A percentile compares a stretch with the other conserved stretches of the same genome.
phyloP scores from a whole-genome alignment of 2,329 filamentous ascomycete genomes.

The Epicoccum nigrum region DNA sequence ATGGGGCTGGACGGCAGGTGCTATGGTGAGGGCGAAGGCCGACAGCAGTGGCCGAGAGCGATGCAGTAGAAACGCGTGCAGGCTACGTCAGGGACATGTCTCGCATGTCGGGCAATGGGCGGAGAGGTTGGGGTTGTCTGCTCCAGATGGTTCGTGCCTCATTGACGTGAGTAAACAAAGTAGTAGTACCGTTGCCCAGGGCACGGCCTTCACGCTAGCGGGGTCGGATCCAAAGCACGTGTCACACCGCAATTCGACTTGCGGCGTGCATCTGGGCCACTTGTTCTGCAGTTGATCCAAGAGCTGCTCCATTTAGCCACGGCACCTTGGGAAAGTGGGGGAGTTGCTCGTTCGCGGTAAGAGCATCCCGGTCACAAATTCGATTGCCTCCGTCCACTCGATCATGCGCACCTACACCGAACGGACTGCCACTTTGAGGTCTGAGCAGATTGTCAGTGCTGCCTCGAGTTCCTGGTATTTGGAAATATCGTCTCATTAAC shows the following conservation, averaged over 20 bases:
- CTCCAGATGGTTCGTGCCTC: slow-evolving; percentile 20
- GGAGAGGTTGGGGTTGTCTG: slow-evolving; percentile 11
- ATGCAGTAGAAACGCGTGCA: slow-evolving; percentile 4
- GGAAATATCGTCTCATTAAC: background rate
- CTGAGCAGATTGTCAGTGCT: slow-evolving; percentile 7
- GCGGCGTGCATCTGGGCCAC: slow-evolving; percentile 6
- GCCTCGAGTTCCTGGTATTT: background rate
- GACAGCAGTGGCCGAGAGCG: background rate
- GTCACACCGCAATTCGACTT: slow-evolving; percentile 20
- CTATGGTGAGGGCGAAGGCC: slow-evolving; percentile 2
- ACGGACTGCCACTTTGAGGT: slow-evolving; percentile 3
- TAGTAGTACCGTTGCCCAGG: slow-evolving; percentile 8
- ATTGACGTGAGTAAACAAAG: slow-evolving; percentile 14
- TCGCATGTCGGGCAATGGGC: slow-evolving; percentile 14
- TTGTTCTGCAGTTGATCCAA: slow-evolving; percentile 6
- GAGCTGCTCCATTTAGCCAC: slow-evolving; percentile 8
- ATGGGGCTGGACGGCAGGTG: slow-evolving; percentile 2
- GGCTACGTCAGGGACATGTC: slow-evolving; percentile 17
- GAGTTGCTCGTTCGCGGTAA: slow-evolving; percentile 14
- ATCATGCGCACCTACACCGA: slow-evolving; percentile 4
- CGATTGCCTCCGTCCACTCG: slow-evolving; percentile 8
- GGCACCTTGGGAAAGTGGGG: slow-evolving; percentile 3
- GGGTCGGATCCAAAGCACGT: slow-evolving; percentile 10
- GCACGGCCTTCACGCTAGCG: slow-evolving; percentile 13
- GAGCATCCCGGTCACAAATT: slow-evolving; percentile 4